Evolutionary conservation across 768 basidiomycete species (phyloP), one percentile per base, ranked within the genome.

Genomic region (Cystoderma amianthinum): DNA sequence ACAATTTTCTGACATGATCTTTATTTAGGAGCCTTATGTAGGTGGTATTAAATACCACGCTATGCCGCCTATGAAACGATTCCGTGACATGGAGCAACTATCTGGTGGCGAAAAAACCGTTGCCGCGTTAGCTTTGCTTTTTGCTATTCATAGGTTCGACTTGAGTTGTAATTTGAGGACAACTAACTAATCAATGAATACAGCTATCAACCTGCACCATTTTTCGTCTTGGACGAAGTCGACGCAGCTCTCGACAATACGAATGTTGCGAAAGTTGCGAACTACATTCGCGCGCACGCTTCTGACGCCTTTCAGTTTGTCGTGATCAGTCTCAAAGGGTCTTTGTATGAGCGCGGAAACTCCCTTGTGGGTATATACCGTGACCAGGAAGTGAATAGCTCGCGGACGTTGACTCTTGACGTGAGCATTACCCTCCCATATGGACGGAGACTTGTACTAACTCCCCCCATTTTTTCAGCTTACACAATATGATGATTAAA

Each of bases 41-140:
- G 64, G 62, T 5, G 64, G 96, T 41, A 90, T 99, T 67, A 97
- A 96, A 61, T 98, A 98, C 58, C 95, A 98, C 55, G 94, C 95
- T 1, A 99, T 98, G 96, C 96, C 96, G 0, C 96, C 96, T 1
- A 95, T 97, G 85, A 99, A 99, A 60, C 86, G 93, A 2, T 98
- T 98, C 74, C 77, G 94, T 46, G 96, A 98, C 57, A 98, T 98
- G 94, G 94, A 97, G 44, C 95, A 98, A 59, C 69, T 98, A 11
- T 98, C 94, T 0, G 96, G 95, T 41, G 96, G 95, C 16, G 96
- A 99, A 60, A 97, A 98, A 68, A 98, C 96, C 0, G 94, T 98
- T 36, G 96, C 96, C 4, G 95, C 95, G 4, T 67, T 98, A n/a
- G 95, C 95, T 1, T 69, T 99, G 15, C 71, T 98, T 22, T 97